Percentiles rank a stretch among this genome's conserved stretches.
Conservation (phyloP, 2,329 filamentous ascomycete genomes). For the Fusarium sp. region DNA sequence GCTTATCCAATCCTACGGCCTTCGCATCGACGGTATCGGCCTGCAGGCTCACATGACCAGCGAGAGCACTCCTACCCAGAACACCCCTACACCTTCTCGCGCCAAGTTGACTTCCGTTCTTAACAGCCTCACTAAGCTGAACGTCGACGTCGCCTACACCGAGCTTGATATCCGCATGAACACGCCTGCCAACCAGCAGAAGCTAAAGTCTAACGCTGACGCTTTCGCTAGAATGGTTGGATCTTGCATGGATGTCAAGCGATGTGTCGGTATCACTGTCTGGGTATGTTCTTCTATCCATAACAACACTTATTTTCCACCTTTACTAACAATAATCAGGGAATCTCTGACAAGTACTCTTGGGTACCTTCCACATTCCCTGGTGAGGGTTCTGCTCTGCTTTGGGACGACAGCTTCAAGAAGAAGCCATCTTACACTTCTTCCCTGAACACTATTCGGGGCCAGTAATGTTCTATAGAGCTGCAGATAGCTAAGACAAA, state of each 20-base stretch:
- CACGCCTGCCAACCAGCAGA: conserved; percentile 9
- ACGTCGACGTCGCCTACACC: conserved; percentile 18
- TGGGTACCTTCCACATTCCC: conserved; percentile 16
- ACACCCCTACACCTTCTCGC: conserved; percentile 13
- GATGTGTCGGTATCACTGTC: conserved; percentile 23
- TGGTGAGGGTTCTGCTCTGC: conserved; percentile 16
- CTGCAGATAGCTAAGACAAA: background rate
- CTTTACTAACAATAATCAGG: background rate
- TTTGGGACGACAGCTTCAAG: conserved; percentile 24
- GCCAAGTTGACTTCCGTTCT: conserved; percentile 1
- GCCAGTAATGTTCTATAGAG: background rate
- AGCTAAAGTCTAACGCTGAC: conserved; percentile 15
- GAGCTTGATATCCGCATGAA: conserved; percentile 25
- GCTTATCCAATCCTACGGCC: conserved; percentile 18
- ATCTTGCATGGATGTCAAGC: conserved; percentile 25
- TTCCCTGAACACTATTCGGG: conserved; percentile 16
- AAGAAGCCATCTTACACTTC: conserved; percentile 25
- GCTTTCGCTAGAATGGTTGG: conserved; percentile 19
- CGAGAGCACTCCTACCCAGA: conserved; percentile 26
- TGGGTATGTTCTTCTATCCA: conserved; percentile 6
- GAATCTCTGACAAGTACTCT: conserved; percentile 25
- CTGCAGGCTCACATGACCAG: conserved; percentile 27
- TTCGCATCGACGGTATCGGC: conserved; percentile 22
- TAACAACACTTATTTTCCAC: too few relatives aligned
- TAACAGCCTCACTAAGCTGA: conserved; percentile 7